A percentile compares a stretch with the other conserved stretches of the same genome.
Evolutionary conservation across 2,329 filamentous ascomycete genomes (phyloP).

Genomic region (Ophiostoma piceae): DNA sequence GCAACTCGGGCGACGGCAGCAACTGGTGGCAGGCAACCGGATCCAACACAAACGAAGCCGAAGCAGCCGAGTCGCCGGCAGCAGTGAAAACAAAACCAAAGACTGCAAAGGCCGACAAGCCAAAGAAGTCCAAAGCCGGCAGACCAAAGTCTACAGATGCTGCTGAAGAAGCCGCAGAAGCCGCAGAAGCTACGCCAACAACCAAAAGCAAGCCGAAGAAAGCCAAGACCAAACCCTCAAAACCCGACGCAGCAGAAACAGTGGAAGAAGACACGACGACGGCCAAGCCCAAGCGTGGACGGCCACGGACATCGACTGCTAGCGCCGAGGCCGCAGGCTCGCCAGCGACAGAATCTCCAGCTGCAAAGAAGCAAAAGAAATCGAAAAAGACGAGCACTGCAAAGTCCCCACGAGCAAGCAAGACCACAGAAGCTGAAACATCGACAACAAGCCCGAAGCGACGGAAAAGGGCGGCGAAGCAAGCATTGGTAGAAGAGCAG

Average conservation of each 20-base stretch:
- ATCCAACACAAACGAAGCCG: neutral
- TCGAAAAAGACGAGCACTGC: neutral
- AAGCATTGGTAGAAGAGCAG: neutral
- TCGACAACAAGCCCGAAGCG: neutral
- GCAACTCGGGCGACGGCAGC: constrained; percentile 24
- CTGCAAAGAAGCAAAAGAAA: neutral
- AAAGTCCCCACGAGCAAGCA: constrained; percentile 2
- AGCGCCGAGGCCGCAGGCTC: neutral
- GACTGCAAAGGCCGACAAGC: neutral
- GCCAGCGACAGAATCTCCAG: neutral
- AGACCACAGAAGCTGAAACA: neutral
- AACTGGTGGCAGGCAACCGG: constrained; percentile 9
- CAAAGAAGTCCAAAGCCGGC: neutral
- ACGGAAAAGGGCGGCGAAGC: neutral
- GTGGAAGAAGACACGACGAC: neutral
- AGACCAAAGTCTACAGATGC: neutral
- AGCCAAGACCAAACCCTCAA: neutral
- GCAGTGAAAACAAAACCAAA: neutral
- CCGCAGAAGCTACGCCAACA: neutral
- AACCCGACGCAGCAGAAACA: neutral
- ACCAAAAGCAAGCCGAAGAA: neutral
- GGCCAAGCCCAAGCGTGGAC: neutral
- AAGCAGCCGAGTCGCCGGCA: neutral
- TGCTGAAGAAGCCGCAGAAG: neutral
- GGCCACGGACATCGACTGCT: neutral